Evolutionary conservation across 495 filamentous ascomycete species (phyloP).

Genomic region (Physcia stellaris): DNA sequence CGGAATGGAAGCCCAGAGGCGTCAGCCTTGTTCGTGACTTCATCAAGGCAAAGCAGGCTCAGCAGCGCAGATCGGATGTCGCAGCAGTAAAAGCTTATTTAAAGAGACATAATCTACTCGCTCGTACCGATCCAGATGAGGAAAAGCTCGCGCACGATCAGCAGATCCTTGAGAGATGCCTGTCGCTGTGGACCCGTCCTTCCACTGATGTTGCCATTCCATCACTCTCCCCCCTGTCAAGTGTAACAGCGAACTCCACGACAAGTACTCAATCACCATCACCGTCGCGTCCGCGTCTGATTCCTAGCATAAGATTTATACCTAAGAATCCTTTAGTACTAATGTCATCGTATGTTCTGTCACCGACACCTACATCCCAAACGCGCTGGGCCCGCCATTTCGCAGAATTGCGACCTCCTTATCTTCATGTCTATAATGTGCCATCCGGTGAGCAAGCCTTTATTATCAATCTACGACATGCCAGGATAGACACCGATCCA

Average conservation of each 20-base stretch:
- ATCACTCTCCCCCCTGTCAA: constrained; percentile 3
- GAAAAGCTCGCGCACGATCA: constrained; percentile 41
- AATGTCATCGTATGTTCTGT: constrained; percentile 73
- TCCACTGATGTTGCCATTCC: constrained; percentile 26
- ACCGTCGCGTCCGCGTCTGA: constrained; percentile 33
- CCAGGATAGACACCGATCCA: constrained; percentile 75
- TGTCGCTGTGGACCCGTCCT: constrained; percentile 65
- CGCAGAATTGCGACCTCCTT: constrained; percentile 84
- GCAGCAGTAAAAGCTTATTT: constrained; percentile 50
- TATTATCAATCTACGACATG: constrained; percentile 72
- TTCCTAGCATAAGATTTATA: constrained; percentile 55
- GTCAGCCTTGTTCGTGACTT: constrained; percentile 79
- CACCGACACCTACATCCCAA: constrained; percentile 53
- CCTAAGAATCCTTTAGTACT: constrained; percentile 62
- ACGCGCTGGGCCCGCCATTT: constrained; percentile 74
- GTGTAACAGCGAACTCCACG: neutral
- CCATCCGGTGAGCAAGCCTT: constrained; percentile 80
- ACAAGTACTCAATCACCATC: neutral
- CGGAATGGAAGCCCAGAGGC: constrained; percentile 74
- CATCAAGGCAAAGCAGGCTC: constrained; percentile 53
- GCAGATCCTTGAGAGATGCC: constrained; percentile 51
- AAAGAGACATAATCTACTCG: too few species aligned
- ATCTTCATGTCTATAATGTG: constrained; percentile 75
- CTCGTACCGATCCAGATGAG: constrained; percentile 2
- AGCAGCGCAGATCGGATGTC: constrained; percentile 59